phyloP scores from a whole-genome alignment of 1,284 basidiomycete species.

The Lentinus polychrous region DNA sequence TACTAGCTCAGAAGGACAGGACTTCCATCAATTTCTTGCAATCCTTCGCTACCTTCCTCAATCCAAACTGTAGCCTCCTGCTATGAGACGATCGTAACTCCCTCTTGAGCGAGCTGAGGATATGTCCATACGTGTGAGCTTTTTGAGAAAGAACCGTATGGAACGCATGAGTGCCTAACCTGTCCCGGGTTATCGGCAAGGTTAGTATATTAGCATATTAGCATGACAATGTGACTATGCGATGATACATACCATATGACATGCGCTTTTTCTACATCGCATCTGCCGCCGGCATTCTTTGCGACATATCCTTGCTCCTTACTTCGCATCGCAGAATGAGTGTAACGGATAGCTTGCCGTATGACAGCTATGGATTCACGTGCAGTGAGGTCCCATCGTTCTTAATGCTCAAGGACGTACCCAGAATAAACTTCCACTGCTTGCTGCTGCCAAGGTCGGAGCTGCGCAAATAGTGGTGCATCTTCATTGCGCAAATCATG shows the following conservation, averaged over 20 bases:
- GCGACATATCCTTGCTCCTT: slow-evolving; percentile 41
- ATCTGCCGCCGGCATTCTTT: slow-evolving; percentile 29
- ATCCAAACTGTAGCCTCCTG: slow-evolving; percentile 34
- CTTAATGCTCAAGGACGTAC: slow-evolving; percentile 31
- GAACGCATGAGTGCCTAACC: slow-evolving; percentile 81
- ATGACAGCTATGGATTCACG: slow-evolving; percentile 24
- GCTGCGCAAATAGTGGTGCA: slow-evolving; percentile 72
- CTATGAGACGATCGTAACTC: slow-evolving; percentile 43
- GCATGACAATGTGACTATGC: too few relatives aligned
- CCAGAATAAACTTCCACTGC: slow-evolving; percentile 43
- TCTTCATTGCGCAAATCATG: slow-evolving; percentile 82
- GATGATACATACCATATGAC: slow-evolving; percentile 62
- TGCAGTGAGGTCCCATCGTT: neutral
- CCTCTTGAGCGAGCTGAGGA: slow-evolving; percentile 43
- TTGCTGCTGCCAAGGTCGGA: slow-evolving; percentile 43
- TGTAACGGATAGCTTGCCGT: slow-evolving; percentile 50
- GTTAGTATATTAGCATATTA: slow-evolving; percentile 16
- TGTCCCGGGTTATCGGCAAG: slow-evolving; percentile 52
- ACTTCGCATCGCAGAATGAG: slow-evolving; percentile 44
- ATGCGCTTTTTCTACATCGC: slow-evolving; percentile 40
- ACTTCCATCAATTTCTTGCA: slow-evolving; percentile 23
- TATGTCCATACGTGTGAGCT: slow-evolving; percentile 37
- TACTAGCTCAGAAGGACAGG: slow-evolving; percentile 20
- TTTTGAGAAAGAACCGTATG: slow-evolving; percentile 55
- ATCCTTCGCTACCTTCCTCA: slow-evolving; percentile 42